Conservation (phyloP, 176 grass and related monocot species). For the Raddia guianensis region DNA sequence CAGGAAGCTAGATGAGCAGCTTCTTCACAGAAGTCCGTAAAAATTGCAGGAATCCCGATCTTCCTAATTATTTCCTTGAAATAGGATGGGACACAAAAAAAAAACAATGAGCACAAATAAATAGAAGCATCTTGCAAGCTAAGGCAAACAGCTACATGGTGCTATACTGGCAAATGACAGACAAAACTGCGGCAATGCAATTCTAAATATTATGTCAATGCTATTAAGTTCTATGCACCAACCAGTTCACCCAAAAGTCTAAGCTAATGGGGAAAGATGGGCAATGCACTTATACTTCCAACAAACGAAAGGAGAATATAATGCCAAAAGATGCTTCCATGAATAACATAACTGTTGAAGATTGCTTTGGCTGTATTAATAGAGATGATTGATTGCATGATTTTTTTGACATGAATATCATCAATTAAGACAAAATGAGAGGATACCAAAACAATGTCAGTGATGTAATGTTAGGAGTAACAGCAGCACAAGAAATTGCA, state of each 20-base stretch:
- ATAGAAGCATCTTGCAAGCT: neutral
- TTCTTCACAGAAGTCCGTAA: conserved; percentile 99
- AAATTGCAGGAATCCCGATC: conserved; percentile 68
- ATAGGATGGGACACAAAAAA: conserved; percentile 21
- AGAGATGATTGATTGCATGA: neutral
- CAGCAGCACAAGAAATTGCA: neutral
- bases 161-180: conserved; percentile 4
- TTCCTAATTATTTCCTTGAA: conserved; percentile 69
- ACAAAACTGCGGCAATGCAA: neutral
- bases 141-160: neutral
- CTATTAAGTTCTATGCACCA: too few relatives aligned
- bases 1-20: conserved; percentile 83
- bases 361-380: conserved; percentile 7
- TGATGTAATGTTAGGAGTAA: neutral
- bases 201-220: neutral
- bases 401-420: conserved; percentile 5
- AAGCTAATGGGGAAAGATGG: too few relatives aligned
- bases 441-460: neutral
- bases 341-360: neutral
- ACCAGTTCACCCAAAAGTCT: too few relatives aligned
- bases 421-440: conserved; percentile 19
- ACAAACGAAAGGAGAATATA: neutral
- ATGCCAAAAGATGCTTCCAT: conserved; percentile 23
- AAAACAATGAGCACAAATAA: neutral
- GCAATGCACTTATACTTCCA: too few relatives aligned